Base-by-base conservation (phyloP, 768 basidiomycete species). In the Udeniomyces megalosporus region DNA sequence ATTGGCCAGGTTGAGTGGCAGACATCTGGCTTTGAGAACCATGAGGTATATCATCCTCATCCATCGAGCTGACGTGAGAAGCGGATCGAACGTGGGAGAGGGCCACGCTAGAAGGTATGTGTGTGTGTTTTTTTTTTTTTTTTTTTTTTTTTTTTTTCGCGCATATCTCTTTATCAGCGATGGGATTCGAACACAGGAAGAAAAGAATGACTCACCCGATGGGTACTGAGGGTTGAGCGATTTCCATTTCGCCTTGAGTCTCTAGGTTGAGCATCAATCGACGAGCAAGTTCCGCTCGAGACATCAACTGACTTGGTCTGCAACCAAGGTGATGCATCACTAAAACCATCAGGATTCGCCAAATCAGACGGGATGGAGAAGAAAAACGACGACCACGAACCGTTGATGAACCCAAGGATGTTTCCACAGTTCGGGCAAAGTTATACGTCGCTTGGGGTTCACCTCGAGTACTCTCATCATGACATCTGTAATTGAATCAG, bases 341-440 rank as follows among this genome's bases (percentile, higher is more conserved):
- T 29, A 7, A 6, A 10, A 28, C 15, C 3, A 48, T 7, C 11
- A 29, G n/a, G n/a, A n/a, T n/a, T n/a, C n/a, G n/a, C n/a, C n/a
- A n/a, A n/a, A n/a, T n/a, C n/a, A n/a, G n/a, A n/a, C n/a, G n/a
- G n/a, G n/a, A n/a, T n/a, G n/a, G 28, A 10, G 22, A 63, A 52
- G 31, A 44, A 53, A 34, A 38, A 35, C 42, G 17, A 45, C 1
- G 52, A 45, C 56, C 7, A 26, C 45, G 17, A 64, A 77, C 61
- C 71, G 84, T 86, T 83, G 80, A 60, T 78, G 76, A 60, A 79
- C 81, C 92, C 92, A 96, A 0, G 81, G 81, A 71, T 91, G 85
- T 7, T 72, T 68, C 42, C 73, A 73, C 3, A 82, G 75, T 31
- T 81, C 78, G 0, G 76, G 70, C 2, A 95, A 77, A 0, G 80